Evolutionary conservation across 768 basidiomycete species (phyloP).

Genomic region (Lentinus tigrinus): DNA sequence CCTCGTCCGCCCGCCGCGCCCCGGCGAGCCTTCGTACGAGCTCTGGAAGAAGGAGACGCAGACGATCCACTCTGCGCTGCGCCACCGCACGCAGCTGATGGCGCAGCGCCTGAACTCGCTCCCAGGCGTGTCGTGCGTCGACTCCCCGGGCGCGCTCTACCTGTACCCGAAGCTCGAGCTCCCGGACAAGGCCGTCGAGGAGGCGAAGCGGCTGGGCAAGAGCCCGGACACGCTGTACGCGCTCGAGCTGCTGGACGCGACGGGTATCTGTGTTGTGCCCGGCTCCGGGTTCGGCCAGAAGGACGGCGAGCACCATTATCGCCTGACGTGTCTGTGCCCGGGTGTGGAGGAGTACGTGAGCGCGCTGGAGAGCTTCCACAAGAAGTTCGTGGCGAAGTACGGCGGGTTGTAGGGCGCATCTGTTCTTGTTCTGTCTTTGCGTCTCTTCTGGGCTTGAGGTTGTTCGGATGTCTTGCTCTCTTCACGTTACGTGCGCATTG

Average conservation of each 20-base stretch:
- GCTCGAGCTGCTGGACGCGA: slow-evolving; percentile 77
- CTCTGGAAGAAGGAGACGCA: slow-evolving; percentile 86
- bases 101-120: slow-evolving; percentile 75
- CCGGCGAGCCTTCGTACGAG: slow-evolving; percentile 71
- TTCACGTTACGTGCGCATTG: too few relatives aligned
- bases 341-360: slow-evolving; percentile 91
- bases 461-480: too few relatives aligned
- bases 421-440: too few relatives aligned
- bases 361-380: slow-evolving; percentile 77
- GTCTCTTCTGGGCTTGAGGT: too few relatives aligned
- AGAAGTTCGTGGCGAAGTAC: slow-evolving; percentile 55
- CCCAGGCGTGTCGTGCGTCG: slow-evolving; percentile 86
- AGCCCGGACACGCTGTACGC: slow-evolving; percentile 90
- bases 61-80: slow-evolving; percentile 72
- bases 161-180: slow-evolving; percentile 84
- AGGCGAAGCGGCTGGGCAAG: slow-evolving; percentile 70
- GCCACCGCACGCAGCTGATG: slow-evolving; percentile 70
- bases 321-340: slow-evolving; percentile 92
- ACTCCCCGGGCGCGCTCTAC: slow-evolving; percentile 91
- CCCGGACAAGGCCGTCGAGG: slow-evolving; percentile 68
- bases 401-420: slow-evolving; percentile 14
- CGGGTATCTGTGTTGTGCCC: slow-evolving; percentile 92
- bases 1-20: slow-evolving; percentile 79
- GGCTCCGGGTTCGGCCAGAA: slow-evolving; percentile 95
- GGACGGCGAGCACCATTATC: slow-evolving; percentile 86